These are phyloP conservation scores for Heliamphora ciliata DNA, from an alignment of 179 eudicot genomes.

Conservation along the genomic window DNA sequence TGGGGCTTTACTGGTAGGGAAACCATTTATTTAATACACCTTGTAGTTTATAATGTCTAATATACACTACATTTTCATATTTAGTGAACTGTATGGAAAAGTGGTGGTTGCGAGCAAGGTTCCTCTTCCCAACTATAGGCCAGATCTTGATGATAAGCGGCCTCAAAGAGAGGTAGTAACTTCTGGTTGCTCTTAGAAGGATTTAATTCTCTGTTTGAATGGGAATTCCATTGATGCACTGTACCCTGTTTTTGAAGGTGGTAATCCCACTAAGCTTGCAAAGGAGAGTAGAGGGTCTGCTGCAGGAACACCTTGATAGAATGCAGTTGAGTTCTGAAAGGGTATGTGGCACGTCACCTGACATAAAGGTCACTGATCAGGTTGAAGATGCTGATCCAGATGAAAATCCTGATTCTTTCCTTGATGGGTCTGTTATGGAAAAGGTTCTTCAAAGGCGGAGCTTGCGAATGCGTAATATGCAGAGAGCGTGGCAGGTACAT, in stretches of 20 bases:
- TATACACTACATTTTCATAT: slow-evolving; percentile 10
- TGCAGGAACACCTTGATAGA: slow-evolving; percentile 92
- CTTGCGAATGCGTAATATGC: slow-evolving; percentile 87
- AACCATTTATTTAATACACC: not conserved
- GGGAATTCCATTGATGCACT: not conserved
- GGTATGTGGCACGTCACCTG: slow-evolving; percentile 26
- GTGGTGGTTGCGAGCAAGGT: slow-evolving; percentile 92
- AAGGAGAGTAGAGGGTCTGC: slow-evolving; percentile 96
- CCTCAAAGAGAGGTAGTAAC: slow-evolving; percentile 94
- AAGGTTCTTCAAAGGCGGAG: slow-evolving; percentile 87
- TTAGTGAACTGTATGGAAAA: slow-evolving; percentile 81
- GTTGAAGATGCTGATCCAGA: slow-evolving; percentile 32
- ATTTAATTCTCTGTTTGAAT: not conserved
- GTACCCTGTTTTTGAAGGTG: slow-evolving; percentile 43
- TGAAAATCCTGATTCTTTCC: slow-evolving; percentile 50
- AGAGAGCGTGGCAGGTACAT: slow-evolving; percentile 91
- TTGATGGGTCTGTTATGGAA: slow-evolving; percentile 94
- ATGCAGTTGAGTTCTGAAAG: slow-evolving; percentile 39
- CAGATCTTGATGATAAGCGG: slow-evolving; percentile 97
- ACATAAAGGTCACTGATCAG: slow-evolving; percentile 22
- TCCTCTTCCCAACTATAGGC: slow-evolving; percentile 96
- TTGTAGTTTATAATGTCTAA: not conserved
- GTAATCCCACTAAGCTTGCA: slow-evolving; percentile 85
- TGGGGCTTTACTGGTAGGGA: slow-evolving; percentile 86
- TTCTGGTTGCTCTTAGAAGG: not conserved